Evolutionary conservation across 1,284 basidiomycete genomes (phyloP).

Genomic region (Cystobasidium sp.): DNA sequence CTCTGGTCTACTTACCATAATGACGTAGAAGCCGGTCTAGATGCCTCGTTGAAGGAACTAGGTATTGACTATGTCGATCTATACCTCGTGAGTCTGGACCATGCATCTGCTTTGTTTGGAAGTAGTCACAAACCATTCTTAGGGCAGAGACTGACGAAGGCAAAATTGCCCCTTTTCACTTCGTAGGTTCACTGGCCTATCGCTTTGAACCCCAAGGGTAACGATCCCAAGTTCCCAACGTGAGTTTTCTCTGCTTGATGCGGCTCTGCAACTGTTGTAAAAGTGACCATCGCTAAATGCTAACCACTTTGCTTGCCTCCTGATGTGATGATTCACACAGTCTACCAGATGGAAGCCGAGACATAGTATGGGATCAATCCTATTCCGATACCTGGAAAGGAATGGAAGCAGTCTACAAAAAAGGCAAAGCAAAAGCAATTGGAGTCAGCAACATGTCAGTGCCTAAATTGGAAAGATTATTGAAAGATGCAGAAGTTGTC

Average conservation of each 20-base stretch:
- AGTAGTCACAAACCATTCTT: too few relatives aligned
- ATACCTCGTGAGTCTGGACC: slow-evolving; percentile 61
- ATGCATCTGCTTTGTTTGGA: background rate
- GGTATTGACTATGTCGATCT: slow-evolving; percentile 77
- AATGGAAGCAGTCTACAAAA: slow-evolving; percentile 63
- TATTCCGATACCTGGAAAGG: slow-evolving; percentile 29
- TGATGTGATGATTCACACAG: background rate
- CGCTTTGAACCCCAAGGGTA: slow-evolving; percentile 66
- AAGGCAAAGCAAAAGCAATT: slow-evolving; percentile 64
- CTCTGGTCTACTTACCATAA: slow-evolving; percentile 66
- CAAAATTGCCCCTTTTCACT: background rate
- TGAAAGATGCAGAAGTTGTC: slow-evolving; percentile 64
- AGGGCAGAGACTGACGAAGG: background rate
- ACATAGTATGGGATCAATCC: slow-evolving; percentile 64
- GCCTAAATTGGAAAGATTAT: slow-evolving; percentile 30
- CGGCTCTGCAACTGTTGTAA: background rate
- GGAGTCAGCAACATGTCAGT: slow-evolving; percentile 68
- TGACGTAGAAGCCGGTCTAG: slow-evolving; percentile 68
- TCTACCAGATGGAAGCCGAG: slow-evolving; percentile 58
- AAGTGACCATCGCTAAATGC: background rate
- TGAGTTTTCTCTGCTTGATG: slow-evolving; percentile 53
- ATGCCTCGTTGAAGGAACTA: slow-evolving; percentile 71
- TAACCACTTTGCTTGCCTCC: background rate
- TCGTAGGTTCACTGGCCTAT: slow-evolving; percentile 53
- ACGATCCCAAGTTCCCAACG: slow-evolving; percentile 70